phyloP scores from a whole-genome alignment of 352 stramenopile genomes.

The Phytophthora agathidicida region DNA sequence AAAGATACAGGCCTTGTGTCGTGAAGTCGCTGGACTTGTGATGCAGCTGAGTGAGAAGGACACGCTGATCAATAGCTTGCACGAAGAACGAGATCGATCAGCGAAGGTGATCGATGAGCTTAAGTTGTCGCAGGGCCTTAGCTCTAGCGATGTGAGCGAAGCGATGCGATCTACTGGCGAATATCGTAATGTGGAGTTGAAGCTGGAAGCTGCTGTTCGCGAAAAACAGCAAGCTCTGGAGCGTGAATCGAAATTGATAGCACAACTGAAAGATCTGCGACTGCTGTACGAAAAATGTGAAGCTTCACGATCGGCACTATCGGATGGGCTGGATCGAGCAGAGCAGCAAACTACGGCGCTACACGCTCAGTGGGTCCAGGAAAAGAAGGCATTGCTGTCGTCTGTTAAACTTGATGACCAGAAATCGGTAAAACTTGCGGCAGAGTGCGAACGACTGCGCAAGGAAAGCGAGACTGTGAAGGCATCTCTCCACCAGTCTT shows the following conservation, averaged over 20 bases:
- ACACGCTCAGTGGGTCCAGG: conserved; percentile 64
- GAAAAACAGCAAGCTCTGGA: conserved; percentile 38
- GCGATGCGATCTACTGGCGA: conserved; percentile 26
- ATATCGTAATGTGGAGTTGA: conserved; percentile 37
- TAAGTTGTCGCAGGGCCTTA: conserved; percentile 36
- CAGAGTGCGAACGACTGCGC: conserved; percentile 49
- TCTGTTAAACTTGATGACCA: conserved; percentile 43
- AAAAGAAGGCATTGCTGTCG: conserved; percentile 55
- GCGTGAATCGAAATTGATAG: conserved; percentile 21
- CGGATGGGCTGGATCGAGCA: conserved; percentile 47
- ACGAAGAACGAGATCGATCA: conserved; percentile 55
- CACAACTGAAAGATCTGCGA: conserved; percentile 48
- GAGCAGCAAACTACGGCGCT: conserved; percentile 60
- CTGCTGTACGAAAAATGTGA: conserved; percentile 51
- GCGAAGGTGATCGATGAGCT: conserved; percentile 50
- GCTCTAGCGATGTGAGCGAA: conserved; percentile 35
- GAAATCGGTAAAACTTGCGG: conserved; percentile 29
- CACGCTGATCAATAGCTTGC: conserved; percentile 59
- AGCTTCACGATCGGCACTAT: conserved; percentile 45
- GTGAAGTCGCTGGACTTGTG: conserved; percentile 59
- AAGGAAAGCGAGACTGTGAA: conserved; percentile 50
- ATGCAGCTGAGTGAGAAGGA: conserved; percentile 65
- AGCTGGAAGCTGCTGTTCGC: conserved; percentile 34
- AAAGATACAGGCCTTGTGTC: conserved; percentile 60
- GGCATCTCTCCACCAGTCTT: conserved; percentile 21